Base-by-base conservation (phyloP, 345 rosid species). In the Draba incana region DNA sequence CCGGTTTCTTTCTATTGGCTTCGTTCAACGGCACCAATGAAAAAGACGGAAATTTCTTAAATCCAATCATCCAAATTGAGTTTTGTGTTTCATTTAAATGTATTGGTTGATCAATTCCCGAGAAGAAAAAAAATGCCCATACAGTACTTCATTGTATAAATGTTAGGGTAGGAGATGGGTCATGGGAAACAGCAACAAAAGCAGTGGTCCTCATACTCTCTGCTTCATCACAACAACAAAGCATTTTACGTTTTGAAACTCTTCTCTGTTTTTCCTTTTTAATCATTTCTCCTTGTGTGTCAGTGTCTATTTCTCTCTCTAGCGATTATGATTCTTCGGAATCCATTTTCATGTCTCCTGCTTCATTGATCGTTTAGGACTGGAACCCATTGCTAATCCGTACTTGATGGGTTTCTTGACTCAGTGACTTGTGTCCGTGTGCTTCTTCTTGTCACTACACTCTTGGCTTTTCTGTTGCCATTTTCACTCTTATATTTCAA, bases 221-320 rank as follows among this genome's bases (percentile, higher is more conserved):
- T 16, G 41, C 30, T 35, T 37, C 44, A 35, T 48, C n/a, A 49
- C 44, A 28, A 53, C 76, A 56, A 53, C 20, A 43, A 61, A 31
- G 47, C 31, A 43, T 27, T 38, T 42, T 35, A 58, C 48, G 27
- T 15, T 59, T 33, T 64, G 16, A 64, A 47, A 38, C 23, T 68
- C 54, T 65, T 31, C 60, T 65, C 71, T 72, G 47, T 9, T 48
- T 57, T 65, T 49, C 66, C 65, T 57, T 60, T 72, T 50, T 72
- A 65, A 42, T 49, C 66, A 72, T 49, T 20, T 10, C 53, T 53
- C 41, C 44, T 57, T 53, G 10, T 50, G 61, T 57, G 71, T 73
- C 71, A 73, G 61, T 73, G 66, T 49, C 49, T 23, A n/a, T 50
- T 58, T 74, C 42, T 59, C 72, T 74, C 72, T 58, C 67, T 52